Evolutionary conservation across 1,139 yeast genomes (phyloP).

Genomic region (Candida tetrigidarum): DNA sequence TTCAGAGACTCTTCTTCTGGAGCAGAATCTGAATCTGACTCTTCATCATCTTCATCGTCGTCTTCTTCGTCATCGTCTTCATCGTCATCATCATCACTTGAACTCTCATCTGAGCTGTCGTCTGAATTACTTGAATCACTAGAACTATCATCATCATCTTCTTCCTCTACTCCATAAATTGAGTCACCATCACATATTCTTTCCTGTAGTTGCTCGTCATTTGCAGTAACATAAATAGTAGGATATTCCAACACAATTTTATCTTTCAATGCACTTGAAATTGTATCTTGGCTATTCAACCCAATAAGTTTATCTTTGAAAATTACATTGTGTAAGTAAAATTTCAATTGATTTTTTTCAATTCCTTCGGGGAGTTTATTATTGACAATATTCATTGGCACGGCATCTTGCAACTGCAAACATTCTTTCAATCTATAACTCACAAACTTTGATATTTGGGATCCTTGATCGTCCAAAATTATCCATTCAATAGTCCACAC

Average conservation of each 20-base stretch:
- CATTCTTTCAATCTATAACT: constrained; percentile 53
- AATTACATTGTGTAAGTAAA: constrained; percentile 41
- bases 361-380: constrained; percentile 17
- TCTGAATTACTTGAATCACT: constrained; percentile 16
- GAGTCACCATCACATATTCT: constrained; percentile 17
- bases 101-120: constrained; percentile 16
- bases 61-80: constrained; percentile 7
- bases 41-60: constrained; percentile 9
- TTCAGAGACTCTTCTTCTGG: constrained; percentile 27
- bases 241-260: constrained; percentile 79
- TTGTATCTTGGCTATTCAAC: constrained; percentile 23
- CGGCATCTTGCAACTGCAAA: constrained; percentile 34
- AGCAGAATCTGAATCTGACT: constrained; percentile 17
- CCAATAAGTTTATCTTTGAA: constrained; percentile 26
- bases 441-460: constrained; percentile 32
- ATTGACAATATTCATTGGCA: constrained; percentile 42
- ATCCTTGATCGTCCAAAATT: constrained; percentile 34
- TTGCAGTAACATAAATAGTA: constrained; percentile 54
- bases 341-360: constrained; percentile 27
- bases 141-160: constrained; percentile 8
- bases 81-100: constrained; percentile 9
- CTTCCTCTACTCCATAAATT: constrained; percentile 24
- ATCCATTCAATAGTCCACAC: constrained; percentile 87
- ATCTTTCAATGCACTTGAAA: constrained; percentile 54
- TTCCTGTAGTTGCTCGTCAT: constrained; percentile 19